Base-by-base conservation (phyloP, 2,329 filamentous ascomycete genomes). In the Ophiobolus disseminans region DNA sequence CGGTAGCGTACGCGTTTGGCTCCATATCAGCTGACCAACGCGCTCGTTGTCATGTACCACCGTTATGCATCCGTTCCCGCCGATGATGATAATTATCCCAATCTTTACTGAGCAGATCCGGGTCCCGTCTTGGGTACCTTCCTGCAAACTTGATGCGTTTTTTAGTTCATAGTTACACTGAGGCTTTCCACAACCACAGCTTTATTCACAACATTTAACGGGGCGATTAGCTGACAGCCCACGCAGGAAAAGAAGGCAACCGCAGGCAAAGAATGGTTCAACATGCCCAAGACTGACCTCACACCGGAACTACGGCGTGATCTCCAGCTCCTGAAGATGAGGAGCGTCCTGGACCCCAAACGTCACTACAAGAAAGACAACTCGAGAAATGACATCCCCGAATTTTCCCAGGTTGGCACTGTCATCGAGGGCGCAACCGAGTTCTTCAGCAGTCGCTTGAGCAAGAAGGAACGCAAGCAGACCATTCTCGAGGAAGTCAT, bases 361-460 rank as follows among this genome's bases (percentile, higher is more conserved):
- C 82, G 89, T 40, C 89, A 93, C 66, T 96, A 96, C 80, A 95
- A 93, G 72, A 97, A 97, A 73, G 87, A 93, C 41, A 83, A 78
- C 40, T 82, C 85, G 45, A 91, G 88, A 68, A 80, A 83, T 49
- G 79, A 84, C 52, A 76, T 88, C 1, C 94, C 94, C 1, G 86
- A 91, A 53, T 97, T 89, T 69, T 95, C 89, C 16, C 90, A 96
- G 64, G 85, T 96, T 21, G 94, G 93, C 48, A 93, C 90, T 5
- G 85, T 99, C 50, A 83, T 97, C 46, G 88, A 95, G 65, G 92
- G 92, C 1, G 87, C 91, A 1, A 92, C 91, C 1, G 93, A 97
- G 67, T 96, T 87, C 75, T 91, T 87, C 78, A 92, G 83, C 66
- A 83, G 85, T 16, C 85, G 93, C 46, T 80, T 97, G 53, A 86